A percentile compares a stretch with the other conserved stretches of the same genome.
These are phyloP conservation scores for Letharia columbiana DNA, from an alignment of 495 filamentous ascomycete species.

Conservation along the genomic window DNA sequence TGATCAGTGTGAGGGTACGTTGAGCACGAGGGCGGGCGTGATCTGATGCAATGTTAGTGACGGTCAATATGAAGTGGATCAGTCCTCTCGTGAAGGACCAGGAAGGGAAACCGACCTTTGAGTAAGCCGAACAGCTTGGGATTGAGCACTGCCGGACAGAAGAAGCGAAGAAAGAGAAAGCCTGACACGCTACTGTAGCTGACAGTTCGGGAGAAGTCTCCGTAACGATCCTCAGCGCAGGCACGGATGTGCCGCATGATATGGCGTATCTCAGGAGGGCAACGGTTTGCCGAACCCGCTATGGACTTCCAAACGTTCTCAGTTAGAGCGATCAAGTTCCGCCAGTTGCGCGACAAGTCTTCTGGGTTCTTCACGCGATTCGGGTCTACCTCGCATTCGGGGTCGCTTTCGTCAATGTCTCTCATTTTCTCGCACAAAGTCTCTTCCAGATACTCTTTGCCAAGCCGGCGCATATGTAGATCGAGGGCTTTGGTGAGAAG, in stretches of 20 bases:
- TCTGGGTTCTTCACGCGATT: slow-evolving; percentile 59
- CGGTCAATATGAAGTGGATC: neutral
- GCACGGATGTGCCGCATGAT: slow-evolving; percentile 89
- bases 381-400: slow-evolving; percentile 93
- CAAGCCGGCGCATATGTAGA: slow-evolving; percentile 87
- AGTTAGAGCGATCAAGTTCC: slow-evolving; percentile 63
- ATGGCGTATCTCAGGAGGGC: slow-evolving; percentile 75
- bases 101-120: slow-evolving; percentile 46
- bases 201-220: slow-evolving; percentile 88
- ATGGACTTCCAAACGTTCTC: slow-evolving; percentile 82
- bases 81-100: neutral
- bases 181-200: slow-evolving; percentile 94
- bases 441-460: slow-evolving; percentile 87
- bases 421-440: slow-evolving; percentile 74
- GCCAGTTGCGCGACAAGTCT: slow-evolving; percentile 79
- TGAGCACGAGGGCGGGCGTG: slow-evolving; percentile 81
- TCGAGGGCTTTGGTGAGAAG: slow-evolving; percentile 90
- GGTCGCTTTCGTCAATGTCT: slow-evolving; percentile 80
- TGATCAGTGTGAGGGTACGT: slow-evolving; percentile 84
- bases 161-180: slow-evolving; percentile 92
- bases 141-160: slow-evolving; percentile 92
- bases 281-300: slow-evolving; percentile 55
- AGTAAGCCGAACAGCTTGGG: slow-evolving; percentile 92
- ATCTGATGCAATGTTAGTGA: slow-evolving; percentile 41
- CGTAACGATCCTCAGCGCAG: slow-evolving; percentile 93